phyloP scores from a whole-genome alignment of 176 grass and related monocot genomes.

The Oropetium thomaeum region DNA sequence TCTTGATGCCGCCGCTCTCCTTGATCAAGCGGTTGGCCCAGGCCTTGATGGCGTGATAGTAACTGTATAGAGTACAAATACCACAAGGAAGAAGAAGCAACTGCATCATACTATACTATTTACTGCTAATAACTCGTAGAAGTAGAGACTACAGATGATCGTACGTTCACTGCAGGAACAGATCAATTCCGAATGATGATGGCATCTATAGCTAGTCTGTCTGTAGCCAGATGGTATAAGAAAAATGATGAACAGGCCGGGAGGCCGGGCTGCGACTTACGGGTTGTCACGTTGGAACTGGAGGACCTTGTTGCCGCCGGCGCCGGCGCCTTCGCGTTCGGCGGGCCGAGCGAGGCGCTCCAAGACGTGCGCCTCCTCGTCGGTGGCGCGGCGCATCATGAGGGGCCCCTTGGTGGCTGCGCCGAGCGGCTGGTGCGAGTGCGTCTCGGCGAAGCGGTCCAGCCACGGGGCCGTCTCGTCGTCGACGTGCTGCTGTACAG shows the following conservation, averaged over 20 bases:
- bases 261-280: neutral
- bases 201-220: too few relatives aligned
- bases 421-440: neutral
- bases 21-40: neutral
- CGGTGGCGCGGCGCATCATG: neutral
- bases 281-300: neutral
- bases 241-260: too few relatives aligned
- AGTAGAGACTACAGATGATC: too few relatives aligned
- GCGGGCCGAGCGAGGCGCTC: neutral
- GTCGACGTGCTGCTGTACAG: neutral
- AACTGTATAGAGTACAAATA: neutral
- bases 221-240: too few relatives aligned
- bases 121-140: neutral
- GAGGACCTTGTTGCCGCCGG: neutral
- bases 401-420: neutral
- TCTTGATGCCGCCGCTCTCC: neutral
- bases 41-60: neutral
- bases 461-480: slow-evolving; percentile 3
- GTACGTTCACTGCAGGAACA: neutral
- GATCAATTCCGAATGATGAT: too few relatives aligned
- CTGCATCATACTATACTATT: neutral
- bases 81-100: neutral
- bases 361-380: neutral
- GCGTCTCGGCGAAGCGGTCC: neutral
- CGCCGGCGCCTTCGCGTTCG: too few relatives aligned